phyloP scores from a whole-genome alignment of 768 basidiomycete genomes.

The Hygrocybe punicea region DNA sequence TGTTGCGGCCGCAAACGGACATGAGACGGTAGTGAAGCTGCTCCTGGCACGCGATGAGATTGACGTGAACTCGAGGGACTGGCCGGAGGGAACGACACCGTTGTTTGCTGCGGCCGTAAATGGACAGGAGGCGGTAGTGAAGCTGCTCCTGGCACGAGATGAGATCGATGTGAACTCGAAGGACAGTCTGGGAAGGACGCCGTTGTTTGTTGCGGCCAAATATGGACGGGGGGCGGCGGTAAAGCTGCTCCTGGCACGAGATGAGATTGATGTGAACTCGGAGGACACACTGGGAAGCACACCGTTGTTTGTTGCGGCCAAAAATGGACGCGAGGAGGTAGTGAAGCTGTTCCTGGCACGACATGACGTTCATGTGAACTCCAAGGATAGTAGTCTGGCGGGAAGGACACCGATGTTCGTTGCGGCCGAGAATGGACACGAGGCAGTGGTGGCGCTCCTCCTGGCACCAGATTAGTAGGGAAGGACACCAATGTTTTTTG shows the following conservation, averaged over 20 bases:
- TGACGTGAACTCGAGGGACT: not conserved
- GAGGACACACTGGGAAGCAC: not conserved
- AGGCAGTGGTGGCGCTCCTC: too few species aligned
- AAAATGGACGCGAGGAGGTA: not conserved
- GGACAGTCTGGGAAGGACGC: not conserved
- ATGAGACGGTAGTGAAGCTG: too few species aligned
- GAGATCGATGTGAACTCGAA: not conserved
- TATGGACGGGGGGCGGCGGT: not conserved
- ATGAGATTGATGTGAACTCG: not conserved
- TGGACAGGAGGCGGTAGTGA: too few species aligned
- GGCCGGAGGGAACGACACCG: not conserved
- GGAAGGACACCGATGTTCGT: not conserved
- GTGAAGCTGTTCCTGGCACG: not conserved
- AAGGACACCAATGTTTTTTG: too few species aligned
- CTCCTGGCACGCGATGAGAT: not conserved
- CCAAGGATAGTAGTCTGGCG: not conserved
- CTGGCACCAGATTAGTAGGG: too few species aligned
- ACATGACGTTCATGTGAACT: not conserved
- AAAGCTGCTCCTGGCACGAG: not conserved
- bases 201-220: not conserved
- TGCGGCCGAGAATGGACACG: not conserved
- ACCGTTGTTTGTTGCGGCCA: not conserved
- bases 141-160: not conserved
- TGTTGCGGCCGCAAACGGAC: not conserved
- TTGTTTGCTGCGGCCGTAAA: not conserved